Conservation (phyloP, 306 rosid genomes). For the Glycyrrhiza uralensis region DNA sequence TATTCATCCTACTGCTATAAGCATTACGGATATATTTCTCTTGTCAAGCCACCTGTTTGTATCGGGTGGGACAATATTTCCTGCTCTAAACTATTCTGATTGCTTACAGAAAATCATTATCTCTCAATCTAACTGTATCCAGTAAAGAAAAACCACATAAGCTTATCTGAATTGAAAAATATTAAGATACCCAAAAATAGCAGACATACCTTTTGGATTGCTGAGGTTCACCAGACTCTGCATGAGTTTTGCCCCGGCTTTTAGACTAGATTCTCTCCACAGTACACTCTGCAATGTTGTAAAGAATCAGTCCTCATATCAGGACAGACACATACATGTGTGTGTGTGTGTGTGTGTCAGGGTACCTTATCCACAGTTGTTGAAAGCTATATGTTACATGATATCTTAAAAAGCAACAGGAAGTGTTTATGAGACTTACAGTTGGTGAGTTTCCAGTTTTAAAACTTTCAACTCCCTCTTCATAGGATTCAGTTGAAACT, state of each 20-base stretch:
- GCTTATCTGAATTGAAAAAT: background rate
- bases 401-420: conserved; percentile 5
- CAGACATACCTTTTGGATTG: conserved; percentile 57
- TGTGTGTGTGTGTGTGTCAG: background rate
- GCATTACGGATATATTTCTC: conserved; percentile 19
- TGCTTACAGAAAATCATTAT: conserved; percentile 20
- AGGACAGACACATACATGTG: background rate
- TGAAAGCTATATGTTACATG: background rate
- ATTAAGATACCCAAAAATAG: background rate
- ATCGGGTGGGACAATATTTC: background rate
- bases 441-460: conserved; percentile 51
- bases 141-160: background rate
- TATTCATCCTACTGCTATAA: background rate
- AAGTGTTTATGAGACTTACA: conserved; percentile 49
- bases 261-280: conserved; percentile 70
- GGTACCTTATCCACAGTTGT: background rate
- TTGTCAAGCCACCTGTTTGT: conserved; percentile 16
- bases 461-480: conserved; percentile 54
- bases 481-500: conserved; percentile 48
- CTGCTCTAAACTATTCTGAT: conserved; percentile 7
- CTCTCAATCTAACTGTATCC: background rate
- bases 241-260: conserved; percentile 51
- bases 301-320: conserved; percentile 22
- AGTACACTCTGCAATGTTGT: conserved; percentile 60
- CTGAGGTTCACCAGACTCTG: conserved; percentile 49